Evolutionary conservation across 2,329 filamentous ascomycete species (phyloP).

Genomic region (Botrytis elliptica): DNA sequence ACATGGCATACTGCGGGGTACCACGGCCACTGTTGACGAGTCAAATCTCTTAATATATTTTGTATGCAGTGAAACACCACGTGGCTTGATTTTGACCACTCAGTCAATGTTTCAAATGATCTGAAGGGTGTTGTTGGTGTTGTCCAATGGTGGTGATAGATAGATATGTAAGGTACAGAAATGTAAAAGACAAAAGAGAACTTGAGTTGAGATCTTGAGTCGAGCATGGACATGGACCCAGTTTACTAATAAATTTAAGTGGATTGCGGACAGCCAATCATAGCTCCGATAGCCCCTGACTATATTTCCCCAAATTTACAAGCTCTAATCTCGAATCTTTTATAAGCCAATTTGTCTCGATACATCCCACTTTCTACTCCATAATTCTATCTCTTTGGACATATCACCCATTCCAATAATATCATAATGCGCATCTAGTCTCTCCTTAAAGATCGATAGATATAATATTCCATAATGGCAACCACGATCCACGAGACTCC

Average conservation of each 20-base stretch:
- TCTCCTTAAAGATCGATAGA: neutral
- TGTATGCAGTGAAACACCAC: neutral
- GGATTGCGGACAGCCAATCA: neutral
- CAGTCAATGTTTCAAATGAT: neutral
- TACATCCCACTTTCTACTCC: neutral
- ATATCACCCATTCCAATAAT: neutral
- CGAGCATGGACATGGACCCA: neutral
- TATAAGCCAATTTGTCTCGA: neutral
- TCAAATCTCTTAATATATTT: neutral
- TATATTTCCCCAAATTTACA: constrained; percentile 3
- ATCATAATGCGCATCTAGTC: neutral
- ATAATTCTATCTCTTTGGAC: neutral
- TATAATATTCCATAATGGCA: constrained; percentile 21
- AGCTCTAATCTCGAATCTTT: neutral
- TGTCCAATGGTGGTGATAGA: neutral
- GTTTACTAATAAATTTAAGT: neutral
- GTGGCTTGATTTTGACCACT: constrained; percentile 5
- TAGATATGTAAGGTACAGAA: neutral
- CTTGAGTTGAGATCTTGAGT: neutral
- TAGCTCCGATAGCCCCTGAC: neutral
- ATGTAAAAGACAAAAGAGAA: neutral
- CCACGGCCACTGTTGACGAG: neutral
- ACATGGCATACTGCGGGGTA: constrained; percentile 7
- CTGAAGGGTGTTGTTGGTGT: neutral
- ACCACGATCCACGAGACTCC: constrained; percentile 28